Percentiles rank a stretch among this genome's conserved stretches.
Conservation (phyloP, 345 rosid species). For the Noccaea caerulescens region DNA sequence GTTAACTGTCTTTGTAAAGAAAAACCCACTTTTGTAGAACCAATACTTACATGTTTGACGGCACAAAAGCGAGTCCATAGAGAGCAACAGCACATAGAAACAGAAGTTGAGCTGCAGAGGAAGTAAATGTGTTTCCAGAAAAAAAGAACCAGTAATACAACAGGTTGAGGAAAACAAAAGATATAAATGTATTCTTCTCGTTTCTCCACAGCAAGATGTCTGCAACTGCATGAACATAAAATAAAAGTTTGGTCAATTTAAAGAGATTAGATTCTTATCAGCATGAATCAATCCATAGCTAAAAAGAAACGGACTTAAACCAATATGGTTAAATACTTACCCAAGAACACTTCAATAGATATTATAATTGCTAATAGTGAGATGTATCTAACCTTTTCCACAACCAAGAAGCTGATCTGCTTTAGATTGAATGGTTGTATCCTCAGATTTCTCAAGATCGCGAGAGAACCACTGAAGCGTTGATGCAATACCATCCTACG, state of each 20-base stretch:
- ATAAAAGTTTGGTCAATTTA: constrained; percentile 7
- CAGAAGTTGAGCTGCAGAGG: constrained; percentile 74
- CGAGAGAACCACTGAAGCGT: constrained; percentile 72
- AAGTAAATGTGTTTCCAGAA: constrained; percentile 68
- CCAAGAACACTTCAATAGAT: constrained; percentile 2
- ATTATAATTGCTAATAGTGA: constrained; percentile 4
- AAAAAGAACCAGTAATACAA: constrained; percentile 81
- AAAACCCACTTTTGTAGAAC: background rate
- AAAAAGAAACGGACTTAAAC: constrained; percentile 11
- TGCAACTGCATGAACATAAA: constrained; percentile 65
- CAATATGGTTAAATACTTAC: constrained; percentile 4
- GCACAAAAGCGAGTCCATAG: constrained; percentile 60
- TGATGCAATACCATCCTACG: constrained; percentile 74
- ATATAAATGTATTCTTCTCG: constrained; percentile 75
- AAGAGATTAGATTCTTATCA: background rate
- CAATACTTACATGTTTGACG: constrained; percentile 65
- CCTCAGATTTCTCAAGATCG: constrained; percentile 50
- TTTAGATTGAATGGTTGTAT: constrained; percentile 56
- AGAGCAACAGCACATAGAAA: constrained; percentile 52
- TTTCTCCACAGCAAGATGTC: constrained; percentile 92
- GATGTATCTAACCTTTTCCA: constrained; percentile 71
- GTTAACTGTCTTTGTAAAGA: constrained; percentile 13
- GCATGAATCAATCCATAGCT: constrained; percentile 11
- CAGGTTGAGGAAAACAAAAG: constrained; percentile 56
- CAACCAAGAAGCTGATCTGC: constrained; percentile 78